Evolutionary conservation across 495 filamentous ascomycete genomes (phyloP).

Genomic region (Aspergillus mulundensis): DNA sequence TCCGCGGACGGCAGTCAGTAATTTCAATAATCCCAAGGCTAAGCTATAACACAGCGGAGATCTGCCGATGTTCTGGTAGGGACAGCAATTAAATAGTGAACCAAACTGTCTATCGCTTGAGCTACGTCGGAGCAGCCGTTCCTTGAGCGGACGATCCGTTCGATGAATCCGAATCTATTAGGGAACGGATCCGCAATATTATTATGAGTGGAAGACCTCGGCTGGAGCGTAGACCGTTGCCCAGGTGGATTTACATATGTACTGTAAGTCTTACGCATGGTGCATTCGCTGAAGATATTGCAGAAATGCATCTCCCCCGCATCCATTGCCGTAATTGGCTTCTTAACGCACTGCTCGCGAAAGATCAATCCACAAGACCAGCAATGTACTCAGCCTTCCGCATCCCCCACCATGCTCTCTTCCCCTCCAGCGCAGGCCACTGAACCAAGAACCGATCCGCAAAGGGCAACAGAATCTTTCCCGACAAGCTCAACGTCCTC

Average conservation of each 20-base stretch:
- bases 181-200: no score
- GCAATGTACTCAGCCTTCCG: slow-evolving; percentile 41
- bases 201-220: background rate
- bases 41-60: no score
- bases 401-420: slow-evolving; percentile 39
- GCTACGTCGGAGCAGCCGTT: slow-evolving; percentile 1
- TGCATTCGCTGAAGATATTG: no score
- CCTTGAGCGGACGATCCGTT: background rate
- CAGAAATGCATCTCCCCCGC: background rate
- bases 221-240: background rate
- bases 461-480: slow-evolving; percentile 60
- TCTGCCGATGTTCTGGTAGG: no score
- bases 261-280: no score
- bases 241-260: no score
- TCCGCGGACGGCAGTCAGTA: no score
- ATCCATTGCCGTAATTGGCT: background rate
- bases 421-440: slow-evolving; percentile 57
- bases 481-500: slow-evolving; percentile 72
- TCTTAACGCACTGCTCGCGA: background rate
- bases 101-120: no score
- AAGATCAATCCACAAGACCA: slow-evolving; percentile 40
- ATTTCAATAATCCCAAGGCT: no score
- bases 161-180: background rate
- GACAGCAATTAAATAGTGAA: no score
- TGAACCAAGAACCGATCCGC: slow-evolving; percentile 74